Evolutionary conservation across 441 rosid species (phyloP), one percentile per base, ranked within the genome.

Genomic region (Populus hybrid): DNA sequence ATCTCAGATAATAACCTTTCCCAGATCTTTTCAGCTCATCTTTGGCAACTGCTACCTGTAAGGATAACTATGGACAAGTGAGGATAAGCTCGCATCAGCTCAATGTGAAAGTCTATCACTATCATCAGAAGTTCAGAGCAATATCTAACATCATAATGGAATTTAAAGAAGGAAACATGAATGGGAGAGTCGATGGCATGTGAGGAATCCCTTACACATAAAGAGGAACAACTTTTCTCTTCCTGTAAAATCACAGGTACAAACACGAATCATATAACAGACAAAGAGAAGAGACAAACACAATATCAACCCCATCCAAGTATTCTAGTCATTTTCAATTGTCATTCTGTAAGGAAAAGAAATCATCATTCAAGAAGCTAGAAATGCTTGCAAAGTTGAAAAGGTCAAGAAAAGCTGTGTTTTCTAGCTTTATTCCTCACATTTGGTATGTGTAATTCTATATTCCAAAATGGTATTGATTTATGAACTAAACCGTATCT

Each of bases 401-500:
- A 53, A 53, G n/a, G 75, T 50, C 61, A 4, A 74, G 74, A 81
- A 36, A 76, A 71, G 3, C 2, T 68, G 61, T n/a, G 21, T 64
- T 67, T 63, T 71, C 45, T 76, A 38, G 31, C 74, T 79, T 82
- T 86, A 84, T 85, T 83, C 70, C 74, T 50, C 64, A 53, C 59
- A 28, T 31, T 35, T 56, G 59, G 9, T 38, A 36, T 67, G 40
- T 50, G n/a, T 71, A 71, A 76, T 77, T 72, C 65, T 63, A 69
- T 69, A 79, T 53, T 69, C 70, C 80, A 77, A 79, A 74, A 31
- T 40, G 42, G 68, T 81, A 77, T 79, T 21, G n/a, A n/a, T n/a
- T n/a, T n/a, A n/a, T n/a, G n/a, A n/a, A n/a, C n/a, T n/a, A n/a
- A n/a, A n/a, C n/a, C n/a, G n/a, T n/a, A n/a, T n/a, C n/a, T n/a